Evolutionary conservation across 1,284 basidiomycete genomes (phyloP), one percentile per base, ranked within the genome.

Genomic region (Cystobasidium slooffiae): DNA sequence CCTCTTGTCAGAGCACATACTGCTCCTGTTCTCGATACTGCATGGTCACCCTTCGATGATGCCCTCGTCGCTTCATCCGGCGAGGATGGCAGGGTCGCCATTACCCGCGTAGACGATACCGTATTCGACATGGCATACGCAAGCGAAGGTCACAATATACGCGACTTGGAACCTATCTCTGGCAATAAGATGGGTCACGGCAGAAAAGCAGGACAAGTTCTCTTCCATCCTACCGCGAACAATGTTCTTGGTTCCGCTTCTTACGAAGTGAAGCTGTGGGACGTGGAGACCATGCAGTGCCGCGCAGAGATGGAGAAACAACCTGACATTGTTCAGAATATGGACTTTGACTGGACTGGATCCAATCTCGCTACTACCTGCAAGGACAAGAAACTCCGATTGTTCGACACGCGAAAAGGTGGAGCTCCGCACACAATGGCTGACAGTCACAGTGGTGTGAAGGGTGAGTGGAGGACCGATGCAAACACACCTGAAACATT

Each of bases 1-100:
- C 96, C 96, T 0, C 88, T 99, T 62, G 94, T 93, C 31, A 90
- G 96, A 74, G 91, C 90, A 43, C 87, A 88, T 80, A 83, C 84
- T 16, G 84, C 81, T 0, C 83, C 84, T 12, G 84, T 85, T 65
- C 90, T 98, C 65, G 96, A 98, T 83, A 98, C 96, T 0, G 92
- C 93, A 79, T 99, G 94, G 92, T 94, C 91, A 0, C 95, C 95
- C 0, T 94, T 97, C 82, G 90, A 95, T 81, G 95, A 98, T 83
- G 86, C 88, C 18, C 86, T 97, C 80, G 90, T 97, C 77, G 94
- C 91, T 3, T 95, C 92, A 0, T 92, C 87, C 16, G 93, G 91
- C 70, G 96, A 98, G 82, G 97, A 99, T 82, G 94, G 95, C 44
- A 94, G 94, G 80, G 86, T 93, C 75, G 89, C 93, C 82, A 86